Percentiles rank a stretch among this genome's conserved stretches.
phyloP scores from a whole-genome alignment of 1,284 basidiomycete genomes.

The Leccinum subfulvum region DNA sequence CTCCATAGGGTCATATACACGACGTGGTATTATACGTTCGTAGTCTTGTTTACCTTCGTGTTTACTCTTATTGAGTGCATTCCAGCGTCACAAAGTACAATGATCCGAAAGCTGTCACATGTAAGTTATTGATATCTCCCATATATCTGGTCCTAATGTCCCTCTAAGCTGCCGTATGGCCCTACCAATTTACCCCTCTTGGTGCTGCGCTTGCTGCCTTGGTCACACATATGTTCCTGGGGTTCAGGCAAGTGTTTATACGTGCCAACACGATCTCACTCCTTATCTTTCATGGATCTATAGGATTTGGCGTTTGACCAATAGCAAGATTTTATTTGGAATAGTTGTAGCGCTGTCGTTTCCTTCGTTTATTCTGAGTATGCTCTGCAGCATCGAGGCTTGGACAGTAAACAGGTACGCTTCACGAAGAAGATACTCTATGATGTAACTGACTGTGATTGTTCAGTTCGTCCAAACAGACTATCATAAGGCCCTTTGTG shows the following conservation, averaged over 20 bases:
- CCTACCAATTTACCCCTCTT: conserved; percentile 1
- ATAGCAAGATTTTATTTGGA: background rate
- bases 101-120: background rate
- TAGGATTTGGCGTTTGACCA: conserved; percentile 2
- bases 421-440: background rate
- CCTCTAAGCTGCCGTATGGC: background rate
- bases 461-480: background rate
- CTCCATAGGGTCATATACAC: conserved; percentile 2
- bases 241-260: background rate
- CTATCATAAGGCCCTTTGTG: background rate
- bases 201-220: conserved; percentile 3
- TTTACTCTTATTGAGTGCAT: background rate
- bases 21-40: conserved; percentile 2
- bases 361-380: conserved; percentile 1
- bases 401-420: background rate
- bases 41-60: background rate
- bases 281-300: background rate
- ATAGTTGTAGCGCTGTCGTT: background rate
- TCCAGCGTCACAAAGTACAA: background rate
- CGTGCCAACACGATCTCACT: background rate
- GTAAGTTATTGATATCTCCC: background rate
- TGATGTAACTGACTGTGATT: background rate
- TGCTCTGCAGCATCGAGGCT: background rate
- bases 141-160: background rate
- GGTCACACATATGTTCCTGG: conserved; percentile 1